These are phyloP conservation scores for Lichtheimia hyalospora DNA, from an alignment of 371 early-diverging fungal genomes.

Conservation along the genomic window DNA sequence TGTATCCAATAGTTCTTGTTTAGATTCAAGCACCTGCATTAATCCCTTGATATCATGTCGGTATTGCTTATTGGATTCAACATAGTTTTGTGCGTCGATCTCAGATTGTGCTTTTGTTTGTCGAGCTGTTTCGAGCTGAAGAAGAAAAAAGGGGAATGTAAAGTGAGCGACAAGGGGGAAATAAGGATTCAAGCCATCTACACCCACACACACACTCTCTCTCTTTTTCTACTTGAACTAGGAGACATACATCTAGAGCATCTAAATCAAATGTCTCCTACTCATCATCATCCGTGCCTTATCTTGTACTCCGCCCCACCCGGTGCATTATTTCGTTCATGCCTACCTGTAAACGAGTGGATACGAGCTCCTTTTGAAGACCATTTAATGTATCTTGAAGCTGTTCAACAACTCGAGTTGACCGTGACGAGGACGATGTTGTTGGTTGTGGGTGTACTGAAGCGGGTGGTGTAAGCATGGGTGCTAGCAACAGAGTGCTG, in stretches of 20 bases:
- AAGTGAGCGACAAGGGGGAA: background rate
- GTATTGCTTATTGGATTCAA: conserved; percentile 30
- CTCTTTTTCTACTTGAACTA: no score
- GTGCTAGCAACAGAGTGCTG: conserved; percentile 14
- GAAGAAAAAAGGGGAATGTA: background rate
- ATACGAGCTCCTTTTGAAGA: conserved; percentile 29
- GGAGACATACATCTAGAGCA: no score
- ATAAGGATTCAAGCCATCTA: background rate
- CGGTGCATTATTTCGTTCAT: no score
- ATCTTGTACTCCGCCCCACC: no score
- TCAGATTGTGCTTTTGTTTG: conserved; percentile 35
- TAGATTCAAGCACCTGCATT: conserved; percentile 40
- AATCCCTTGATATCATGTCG: conserved; percentile 35
- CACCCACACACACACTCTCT: no score
- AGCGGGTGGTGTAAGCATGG: conserved; percentile 12
- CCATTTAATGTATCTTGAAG: conserved; percentile 24
- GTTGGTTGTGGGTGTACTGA: conserved; percentile 33
- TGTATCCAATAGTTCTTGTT: conserved; percentile 39
- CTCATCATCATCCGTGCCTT: no score
- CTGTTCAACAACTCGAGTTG: conserved; percentile 43
- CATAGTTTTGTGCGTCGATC: conserved; percentile 22
- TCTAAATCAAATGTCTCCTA: no score
- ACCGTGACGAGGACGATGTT: conserved; percentile 27
- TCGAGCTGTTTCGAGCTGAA: conserved; percentile 28
- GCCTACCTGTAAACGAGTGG: conserved; percentile 34